Conservation (phyloP, 2,329 filamentous ascomycete species). For the Diaporthe helianthi region DNA sequence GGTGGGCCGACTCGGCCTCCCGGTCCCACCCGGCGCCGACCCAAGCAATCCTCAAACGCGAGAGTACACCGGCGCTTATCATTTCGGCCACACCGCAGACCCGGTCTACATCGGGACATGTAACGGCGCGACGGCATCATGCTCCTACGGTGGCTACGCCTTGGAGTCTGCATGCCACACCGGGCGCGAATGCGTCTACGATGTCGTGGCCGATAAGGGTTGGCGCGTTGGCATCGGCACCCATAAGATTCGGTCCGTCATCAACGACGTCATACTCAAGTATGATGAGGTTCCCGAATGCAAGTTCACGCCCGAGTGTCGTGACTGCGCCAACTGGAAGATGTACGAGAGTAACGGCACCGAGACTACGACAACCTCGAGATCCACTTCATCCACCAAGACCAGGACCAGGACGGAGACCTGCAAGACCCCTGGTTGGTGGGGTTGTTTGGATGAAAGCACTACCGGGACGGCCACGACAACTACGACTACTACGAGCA, state of each 20-base stretch:
- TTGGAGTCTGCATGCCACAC: conserved; percentile 93
- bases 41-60: conserved; percentile 74
- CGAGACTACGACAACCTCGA: conserved; percentile 72
- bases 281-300: conserved; percentile 85
- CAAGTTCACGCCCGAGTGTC: conserved; percentile 77
- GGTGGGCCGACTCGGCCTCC: conserved; percentile 83
- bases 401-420: conserved; percentile 80
- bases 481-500: conserved; percentile 48
- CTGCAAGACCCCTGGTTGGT: conserved; percentile 93
- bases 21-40: conserved; percentile 80
- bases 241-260: conserved; percentile 88
- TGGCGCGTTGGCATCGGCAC: conserved; percentile 92
- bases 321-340: conserved; percentile 93
- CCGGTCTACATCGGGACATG: conserved; percentile 94
- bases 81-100: conserved; percentile 96
- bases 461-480: conserved; percentile 55
- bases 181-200: conserved; percentile 86
- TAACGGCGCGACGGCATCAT: conserved; percentile 87
- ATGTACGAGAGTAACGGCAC: conserved; percentile 93
- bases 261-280: conserved; percentile 82
- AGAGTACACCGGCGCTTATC: conserved; percentile 78
- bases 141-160: conserved; percentile 91
- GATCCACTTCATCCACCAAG: conserved; percentile 63
- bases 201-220: conserved; percentile 88
- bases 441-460: conserved; percentile 76